Conservation (phyloP, 192 early-diverging fungal species). For the Chytriomyces sp. region DNA sequence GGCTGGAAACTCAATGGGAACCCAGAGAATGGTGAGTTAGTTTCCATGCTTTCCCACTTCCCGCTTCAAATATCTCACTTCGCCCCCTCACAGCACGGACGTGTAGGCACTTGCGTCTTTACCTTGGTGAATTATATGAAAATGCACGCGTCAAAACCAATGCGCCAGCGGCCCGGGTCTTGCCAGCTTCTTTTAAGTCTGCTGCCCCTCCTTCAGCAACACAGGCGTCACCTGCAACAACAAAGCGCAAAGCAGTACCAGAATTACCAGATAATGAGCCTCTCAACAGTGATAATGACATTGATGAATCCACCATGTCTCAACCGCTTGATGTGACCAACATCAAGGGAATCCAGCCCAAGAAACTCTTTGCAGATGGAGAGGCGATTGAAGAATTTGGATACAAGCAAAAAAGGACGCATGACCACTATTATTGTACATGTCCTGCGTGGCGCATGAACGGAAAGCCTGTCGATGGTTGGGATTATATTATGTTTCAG, state of each 20-base stretch:
- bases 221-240: not conserved
- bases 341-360: conserved; percentile 39
- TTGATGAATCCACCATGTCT: not conserved
- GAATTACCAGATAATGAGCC: too few relatives aligned
- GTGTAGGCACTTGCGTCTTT: not conserved
- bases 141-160: conserved; percentile 20
- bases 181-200: not conserved
- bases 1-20: not conserved
- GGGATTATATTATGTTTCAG: not conserved
- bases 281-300: conserved; percentile 25
- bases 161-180: not conserved
- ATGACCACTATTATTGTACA: conserved; percentile 52
- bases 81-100: not conserved
- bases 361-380: conserved; percentile 36
- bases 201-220: not conserved
- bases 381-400: conserved; percentile 24
- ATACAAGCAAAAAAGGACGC: conserved; percentile 47
- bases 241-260: conserved; percentile 30
- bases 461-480: conserved; percentile 42
- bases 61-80: not conserved
- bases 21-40: not conserved
- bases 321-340: conserved; percentile 13
- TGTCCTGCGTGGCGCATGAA: conserved; percentile 46
- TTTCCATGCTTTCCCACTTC: not conserved
- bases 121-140: not conserved